Evolutionary conservation across 2,329 filamentous ascomycete genomes (phyloP), one percentile per base, ranked within the genome.

Genomic region (Fusarium nurragi): DNA sequence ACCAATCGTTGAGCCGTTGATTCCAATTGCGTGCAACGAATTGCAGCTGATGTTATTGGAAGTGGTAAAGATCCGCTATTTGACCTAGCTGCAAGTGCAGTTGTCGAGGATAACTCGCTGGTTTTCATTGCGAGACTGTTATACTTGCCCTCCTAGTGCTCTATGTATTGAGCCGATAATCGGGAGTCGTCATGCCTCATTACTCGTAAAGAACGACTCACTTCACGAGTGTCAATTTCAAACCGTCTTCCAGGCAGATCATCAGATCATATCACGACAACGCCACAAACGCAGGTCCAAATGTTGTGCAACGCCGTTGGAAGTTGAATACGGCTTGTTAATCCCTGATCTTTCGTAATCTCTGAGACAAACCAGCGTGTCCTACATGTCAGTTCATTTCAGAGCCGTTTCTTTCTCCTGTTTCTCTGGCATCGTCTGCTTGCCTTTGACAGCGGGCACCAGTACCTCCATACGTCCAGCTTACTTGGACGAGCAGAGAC

Each of bases 241-340:
- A 67, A 50, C 16, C 13, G 13, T 9, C 37, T 30, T 25, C 26
- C 16, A 38, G 26, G 22, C 34, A 40, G 8, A 50, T 34, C 45
- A 61, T 67, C 64, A 67, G 54, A 67, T 61, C 54, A 67, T 61
- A 26, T 40, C 37, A 51, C 13, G 25, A 37, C 18, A n/a, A 64
- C 32, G 49, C 40, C 40, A 49, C 38, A 55, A 25, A 65, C 47
- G 64, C 64, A 67, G 64, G 64, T 67, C 50, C 64, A 61, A 38
- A 64, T 57, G 64, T 37, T 32, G 64, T 67, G 50, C 30, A 32
- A 67, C 64, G 18, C 32, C 47, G 60, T 67, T 67, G 54, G 56
- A 50, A 34, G 21, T 41, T 50, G 39, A 57, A 44, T 50, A 48
- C 54, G 50, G 44, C 49, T 34, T 46, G 19, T 56, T 36, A 22